A percentile compares a stretch with the other conserved stretches of the same genome.
Evolutionary conservation across 2,329 filamentous ascomycete species (phyloP).

Genomic region (Pseudocercospora macadamiae): DNA sequence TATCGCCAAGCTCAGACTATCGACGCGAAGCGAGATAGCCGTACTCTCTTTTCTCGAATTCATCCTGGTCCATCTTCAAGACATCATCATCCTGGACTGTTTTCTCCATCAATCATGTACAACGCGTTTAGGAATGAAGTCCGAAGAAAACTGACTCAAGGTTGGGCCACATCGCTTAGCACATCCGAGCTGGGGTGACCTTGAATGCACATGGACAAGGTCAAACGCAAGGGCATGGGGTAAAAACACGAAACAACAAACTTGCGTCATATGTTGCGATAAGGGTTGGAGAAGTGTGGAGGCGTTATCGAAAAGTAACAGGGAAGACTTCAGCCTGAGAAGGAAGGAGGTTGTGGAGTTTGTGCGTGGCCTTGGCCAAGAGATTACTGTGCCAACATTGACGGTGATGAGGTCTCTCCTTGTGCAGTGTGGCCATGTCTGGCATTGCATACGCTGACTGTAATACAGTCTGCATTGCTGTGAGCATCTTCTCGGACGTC

Average conservation of each 20-base stretch:
- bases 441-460: no score
- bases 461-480: no score
- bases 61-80: not conserved
- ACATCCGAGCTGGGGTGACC: not conserved
- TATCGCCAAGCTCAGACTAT: no score
- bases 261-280: slow-evolving; percentile 2
- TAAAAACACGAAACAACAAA: no score
- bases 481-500: no score
- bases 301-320: not conserved
- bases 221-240: not conserved
- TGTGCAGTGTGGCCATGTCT: no score
- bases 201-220: not conserved
- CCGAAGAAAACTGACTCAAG: not conserved
- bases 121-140: not conserved
- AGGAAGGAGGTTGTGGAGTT: not conserved
- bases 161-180: not conserved
- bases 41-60: not conserved
- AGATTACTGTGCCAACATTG: no score
- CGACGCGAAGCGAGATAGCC: no score
- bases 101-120: not conserved
- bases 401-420: not conserved
- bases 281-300: not conserved
- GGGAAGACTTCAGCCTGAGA: not conserved
- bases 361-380: no score
- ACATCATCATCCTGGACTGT: not conserved